These are phyloP conservation scores for Xylaria sp. DNA, from an alignment of 2,329 filamentous ascomycete genomes.

Conservation along the genomic window DNA sequence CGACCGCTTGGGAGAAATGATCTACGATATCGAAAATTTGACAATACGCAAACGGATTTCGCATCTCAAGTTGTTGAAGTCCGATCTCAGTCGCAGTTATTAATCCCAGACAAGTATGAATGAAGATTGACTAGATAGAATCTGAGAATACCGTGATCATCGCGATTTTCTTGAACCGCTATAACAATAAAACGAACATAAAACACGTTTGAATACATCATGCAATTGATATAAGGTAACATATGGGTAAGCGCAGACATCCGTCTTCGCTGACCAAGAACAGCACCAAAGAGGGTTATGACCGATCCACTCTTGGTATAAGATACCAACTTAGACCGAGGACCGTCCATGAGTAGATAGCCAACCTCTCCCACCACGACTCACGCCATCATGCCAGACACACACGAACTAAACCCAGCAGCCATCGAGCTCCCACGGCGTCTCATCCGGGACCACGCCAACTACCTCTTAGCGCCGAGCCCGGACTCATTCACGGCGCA, in stretches of 20 bases:
- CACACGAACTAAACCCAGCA: neutral
- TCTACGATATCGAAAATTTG: no score
- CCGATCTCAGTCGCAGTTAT: neutral
- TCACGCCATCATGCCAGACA: conserved; percentile 20
- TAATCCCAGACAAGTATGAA: neutral
- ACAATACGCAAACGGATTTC: neutral
- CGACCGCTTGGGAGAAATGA: neutral
- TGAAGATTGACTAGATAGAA: neutral
- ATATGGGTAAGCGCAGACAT: conserved; percentile 4
- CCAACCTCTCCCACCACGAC: no score
- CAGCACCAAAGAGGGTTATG: neutral
- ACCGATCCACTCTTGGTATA: neutral
- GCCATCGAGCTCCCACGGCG: conserved; percentile 14
- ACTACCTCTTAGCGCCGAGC: conserved; percentile 23
- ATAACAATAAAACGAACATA: no score
- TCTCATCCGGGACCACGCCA: conserved; percentile 10
- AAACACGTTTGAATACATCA: neutral
- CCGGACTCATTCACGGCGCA: conserved; percentile 25
- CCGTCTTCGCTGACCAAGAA: neutral
- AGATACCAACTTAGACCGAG: neutral
- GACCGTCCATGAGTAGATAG: no score
- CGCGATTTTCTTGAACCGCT: neutral
- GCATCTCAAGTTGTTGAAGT: neutral
- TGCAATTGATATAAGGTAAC: neutral
- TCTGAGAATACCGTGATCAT: neutral